Conservation (phyloP, 305 asterid species). For the Fraxinus greggii region DNA sequence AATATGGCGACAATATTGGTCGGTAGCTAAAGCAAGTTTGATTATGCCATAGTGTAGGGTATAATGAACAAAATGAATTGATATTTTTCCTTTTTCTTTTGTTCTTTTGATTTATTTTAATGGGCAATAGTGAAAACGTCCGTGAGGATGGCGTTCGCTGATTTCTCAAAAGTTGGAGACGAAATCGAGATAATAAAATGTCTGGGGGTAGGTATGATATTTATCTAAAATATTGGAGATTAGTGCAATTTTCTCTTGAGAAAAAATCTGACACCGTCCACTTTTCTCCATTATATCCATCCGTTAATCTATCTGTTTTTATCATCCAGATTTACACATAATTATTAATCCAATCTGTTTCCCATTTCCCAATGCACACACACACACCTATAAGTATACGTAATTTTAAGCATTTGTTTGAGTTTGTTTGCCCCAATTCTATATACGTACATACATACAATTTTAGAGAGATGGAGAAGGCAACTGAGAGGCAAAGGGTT, state of each 20-base stretch:
- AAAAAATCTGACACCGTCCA: no score
- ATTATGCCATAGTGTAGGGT: background rate
- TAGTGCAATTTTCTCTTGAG: background rate
- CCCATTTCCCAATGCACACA: background rate
- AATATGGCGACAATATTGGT: background rate
- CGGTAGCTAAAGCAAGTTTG: background rate
- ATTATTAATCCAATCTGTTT: background rate
- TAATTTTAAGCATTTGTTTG: background rate
- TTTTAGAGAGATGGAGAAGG: slow-evolving; percentile 49
- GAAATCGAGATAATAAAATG: no score
- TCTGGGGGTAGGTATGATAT: no score
- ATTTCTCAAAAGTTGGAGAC: background rate
- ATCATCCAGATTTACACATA: background rate
- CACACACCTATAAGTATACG: background rate
- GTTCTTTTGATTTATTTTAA: no score
- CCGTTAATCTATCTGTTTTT: no score
- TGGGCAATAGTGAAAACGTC: background rate
- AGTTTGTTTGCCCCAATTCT: background rate
- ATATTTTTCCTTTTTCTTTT: background rate
- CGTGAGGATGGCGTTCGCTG: no score
- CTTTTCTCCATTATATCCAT: no score
- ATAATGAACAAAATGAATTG: background rate
- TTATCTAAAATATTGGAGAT: background rate
- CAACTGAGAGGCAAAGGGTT: slow-evolving; percentile 58
- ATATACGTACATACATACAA: background rate